phyloP scores from a whole-genome alignment of 495 filamentous ascomycete genomes.

The Neurospora sp. region DNA sequence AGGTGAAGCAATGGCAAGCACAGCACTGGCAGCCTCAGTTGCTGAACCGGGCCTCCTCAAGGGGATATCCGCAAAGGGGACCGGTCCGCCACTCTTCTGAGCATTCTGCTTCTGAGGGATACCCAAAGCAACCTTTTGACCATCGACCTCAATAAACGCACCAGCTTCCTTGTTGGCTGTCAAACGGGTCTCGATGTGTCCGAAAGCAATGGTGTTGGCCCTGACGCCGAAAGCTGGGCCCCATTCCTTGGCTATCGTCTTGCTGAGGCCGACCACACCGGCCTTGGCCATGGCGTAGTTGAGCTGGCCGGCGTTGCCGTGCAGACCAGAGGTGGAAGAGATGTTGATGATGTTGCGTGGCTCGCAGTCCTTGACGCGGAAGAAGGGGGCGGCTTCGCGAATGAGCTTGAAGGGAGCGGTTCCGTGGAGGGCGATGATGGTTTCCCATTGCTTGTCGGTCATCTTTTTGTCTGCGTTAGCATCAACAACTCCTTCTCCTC shows the following conservation, averaged over 20 bases:
- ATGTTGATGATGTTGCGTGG: slow-evolving; percentile 74
- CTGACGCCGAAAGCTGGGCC: slow-evolving; percentile 74
- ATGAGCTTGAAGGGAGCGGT: slow-evolving; percentile 77
- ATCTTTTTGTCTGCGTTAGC: slow-evolving; percentile 39
- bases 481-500: neutral
- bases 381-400: slow-evolving; percentile 70
- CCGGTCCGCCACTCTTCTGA: slow-evolving; percentile 17
- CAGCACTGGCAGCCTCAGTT: slow-evolving; percentile 67
- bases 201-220: slow-evolving; percentile 76
- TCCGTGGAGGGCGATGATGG: slow-evolving; percentile 69
- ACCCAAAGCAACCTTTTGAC: slow-evolving; percentile 65
- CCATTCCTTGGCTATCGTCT: slow-evolving; percentile 90
- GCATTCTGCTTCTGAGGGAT: slow-evolving; percentile 45
- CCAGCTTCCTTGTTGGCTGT: slow-evolving; percentile 74
- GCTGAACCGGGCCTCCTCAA: slow-evolving; percentile 63
- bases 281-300: slow-evolving; percentile 82
- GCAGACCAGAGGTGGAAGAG: slow-evolving; percentile 63
- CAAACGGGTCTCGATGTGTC: slow-evolving; percentile 64
- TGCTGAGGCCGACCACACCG: slow-evolving; percentile 66
- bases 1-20: slow-evolving; percentile 71
- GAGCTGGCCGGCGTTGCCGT: slow-evolving; percentile 77
- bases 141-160: slow-evolving; percentile 65
- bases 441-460: slow-evolving; percentile 86
- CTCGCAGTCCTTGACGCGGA: slow-evolving; percentile 75
- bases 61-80: slow-evolving; percentile 60